Evolutionary conservation across 129 eudicot genomes (phyloP), one percentile per base, ranked within the genome.

Genomic region (Gnaphalium uliginosum): DNA sequence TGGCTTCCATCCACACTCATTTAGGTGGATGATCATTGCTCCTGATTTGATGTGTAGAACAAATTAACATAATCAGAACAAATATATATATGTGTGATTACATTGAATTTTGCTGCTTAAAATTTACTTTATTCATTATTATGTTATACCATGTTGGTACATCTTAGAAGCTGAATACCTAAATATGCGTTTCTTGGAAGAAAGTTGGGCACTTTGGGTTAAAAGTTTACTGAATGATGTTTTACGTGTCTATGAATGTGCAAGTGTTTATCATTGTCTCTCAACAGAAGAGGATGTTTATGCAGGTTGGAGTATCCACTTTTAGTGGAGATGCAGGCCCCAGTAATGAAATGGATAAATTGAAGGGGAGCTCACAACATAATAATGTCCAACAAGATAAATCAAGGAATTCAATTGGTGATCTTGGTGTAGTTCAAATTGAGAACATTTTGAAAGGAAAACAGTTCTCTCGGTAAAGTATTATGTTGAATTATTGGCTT

Each of bases 371-470:
- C 59, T 46, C 77, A 68, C 83, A 71, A 26, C 64, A n/a, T 54
- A 75, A 65, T 48, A 48, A 65, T 33, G 68, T 59, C 69, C 78
- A 76, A 72, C 75, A 68, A 77, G 82, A 84, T 29, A 51, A 65
- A 50, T 43, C 37, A 48, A 78, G 48, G 54, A 79, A 53, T 57
- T n/a, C 75, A 22, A 54, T 72, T 63, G 78, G 66, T 57, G 85
- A 79, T 82, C 58, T 83, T 19, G 87, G 85, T 61, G 57, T 88
- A 33, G 75, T 79, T 69, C 78, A 86, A 83, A 87, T 93, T 54
- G 97, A 90, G 85, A 81, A 87, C 81, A 67, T 93, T 74, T 82
- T 93, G 51, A 85, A 85, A 75, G 97, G 86, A 58, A 93, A 86
- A 78, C 78, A 78, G 10, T 93, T 90, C 75, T 85, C 98, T 46